A percentile compares a stretch with the other conserved stretches of the same genome.
Evolutionary conservation across 1,139 yeast species (phyloP).

Genomic region (Candida sp.): DNA sequence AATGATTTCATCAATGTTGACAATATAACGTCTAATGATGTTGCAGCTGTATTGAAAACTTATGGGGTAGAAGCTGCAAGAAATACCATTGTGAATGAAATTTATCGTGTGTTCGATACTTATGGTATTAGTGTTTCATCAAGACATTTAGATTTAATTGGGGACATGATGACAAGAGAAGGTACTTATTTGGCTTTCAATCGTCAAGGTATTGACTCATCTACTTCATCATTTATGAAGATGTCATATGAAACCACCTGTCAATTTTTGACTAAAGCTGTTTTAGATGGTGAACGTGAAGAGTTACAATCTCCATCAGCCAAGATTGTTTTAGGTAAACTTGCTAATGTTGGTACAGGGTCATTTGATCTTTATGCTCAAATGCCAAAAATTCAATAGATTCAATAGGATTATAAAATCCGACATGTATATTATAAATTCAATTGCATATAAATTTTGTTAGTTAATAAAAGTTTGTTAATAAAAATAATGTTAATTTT

Average conservation of each 20-base stretch:
- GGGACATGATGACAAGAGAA: constrained; percentile 99
- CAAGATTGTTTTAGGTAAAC: constrained; percentile 89
- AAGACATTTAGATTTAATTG: constrained; percentile 95
- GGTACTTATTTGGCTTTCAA: constrained; percentile 96
- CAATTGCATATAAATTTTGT: constrained; percentile 4
- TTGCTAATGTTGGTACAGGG: constrained; percentile 94
- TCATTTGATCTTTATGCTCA: constrained; percentile 83
- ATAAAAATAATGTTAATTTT: not conserved
- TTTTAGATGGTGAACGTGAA: constrained; percentile 88
- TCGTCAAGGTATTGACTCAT: constrained; percentile 96
- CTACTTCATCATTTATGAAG: constrained; percentile 95
- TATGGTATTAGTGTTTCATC: constrained; percentile 92
- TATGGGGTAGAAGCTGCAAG: constrained; percentile 99
- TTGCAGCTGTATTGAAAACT: constrained; percentile 82
- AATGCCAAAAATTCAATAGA: constrained; percentile 25
- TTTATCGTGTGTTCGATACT: constrained; percentile 92
- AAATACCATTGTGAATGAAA: constrained; percentile 94
- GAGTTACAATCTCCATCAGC: constrained; percentile 91
- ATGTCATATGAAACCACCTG: constrained; percentile 99
- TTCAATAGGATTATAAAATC: not conserved
- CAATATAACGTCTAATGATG: constrained; percentile 86
- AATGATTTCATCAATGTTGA: constrained; percentile 89
- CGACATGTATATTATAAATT: not conserved
- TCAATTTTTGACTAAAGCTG: constrained; percentile 95
- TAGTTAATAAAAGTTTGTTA: not conserved